Evolutionary conservation across 805 yeast genomes (phyloP).

Genomic region (Starmera dryadoides): DNA sequence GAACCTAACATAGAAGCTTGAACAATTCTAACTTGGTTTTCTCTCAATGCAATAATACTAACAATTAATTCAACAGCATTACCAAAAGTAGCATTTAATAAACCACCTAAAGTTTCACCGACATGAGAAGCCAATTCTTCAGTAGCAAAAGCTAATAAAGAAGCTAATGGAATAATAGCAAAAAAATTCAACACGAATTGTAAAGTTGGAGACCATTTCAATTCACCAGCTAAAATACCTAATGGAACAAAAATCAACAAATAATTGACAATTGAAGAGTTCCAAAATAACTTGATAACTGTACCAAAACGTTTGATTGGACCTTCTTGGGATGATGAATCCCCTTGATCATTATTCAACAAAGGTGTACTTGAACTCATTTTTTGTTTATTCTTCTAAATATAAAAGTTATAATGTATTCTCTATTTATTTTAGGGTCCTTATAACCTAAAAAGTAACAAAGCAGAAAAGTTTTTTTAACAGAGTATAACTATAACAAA

Average conservation of each 20-base stretch:
- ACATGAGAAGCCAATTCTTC: slow-evolving; percentile 84
- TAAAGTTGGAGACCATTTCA: slow-evolving; percentile 45
- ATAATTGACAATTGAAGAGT: slow-evolving; percentile 68
- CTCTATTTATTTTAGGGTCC: too few relatives aligned
- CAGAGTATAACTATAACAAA: too few relatives aligned
- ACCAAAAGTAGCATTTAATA: slow-evolving; percentile 94
- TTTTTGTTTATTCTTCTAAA: neutral
- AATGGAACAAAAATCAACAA: slow-evolving; percentile 81
- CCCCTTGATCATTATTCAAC: neutral
- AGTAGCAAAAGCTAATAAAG: slow-evolving; percentile 84
- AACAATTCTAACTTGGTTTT: slow-evolving; percentile 86
- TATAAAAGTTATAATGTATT: too few relatives aligned
- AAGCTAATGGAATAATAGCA: slow-evolving; percentile 90
- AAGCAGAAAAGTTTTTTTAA: too few relatives aligned
- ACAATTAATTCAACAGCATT: slow-evolving; percentile 97
- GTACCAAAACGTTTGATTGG: neutral
- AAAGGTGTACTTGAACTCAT: slow-evolving; percentile 18
- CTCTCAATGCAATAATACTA: slow-evolving; percentile 77
- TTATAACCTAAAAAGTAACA: too few relatives aligned
- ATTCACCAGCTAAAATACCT: slow-evolving; percentile 67
- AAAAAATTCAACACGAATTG: slow-evolving; percentile 73
- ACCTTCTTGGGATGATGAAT: too few relatives aligned
- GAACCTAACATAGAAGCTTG: slow-evolving; percentile 98
- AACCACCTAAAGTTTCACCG: slow-evolving; percentile 90
- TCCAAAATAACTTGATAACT: slow-evolving; percentile 24